Conservation (phyloP, 352 stramenopile species). For the Globisporangium irregulare region DNA sequence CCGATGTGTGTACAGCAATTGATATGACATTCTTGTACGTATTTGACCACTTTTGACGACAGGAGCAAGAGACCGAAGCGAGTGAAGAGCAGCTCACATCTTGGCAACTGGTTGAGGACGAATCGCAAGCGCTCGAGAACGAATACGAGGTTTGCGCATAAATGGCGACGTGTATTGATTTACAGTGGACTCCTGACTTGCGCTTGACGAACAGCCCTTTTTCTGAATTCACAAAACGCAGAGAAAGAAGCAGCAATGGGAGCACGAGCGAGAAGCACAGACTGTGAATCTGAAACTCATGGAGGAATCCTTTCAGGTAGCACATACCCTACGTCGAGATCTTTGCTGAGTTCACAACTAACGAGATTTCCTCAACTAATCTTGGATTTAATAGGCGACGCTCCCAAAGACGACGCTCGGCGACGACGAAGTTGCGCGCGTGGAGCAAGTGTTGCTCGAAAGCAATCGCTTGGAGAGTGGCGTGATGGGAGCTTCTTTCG, state of each 20-base stretch:
- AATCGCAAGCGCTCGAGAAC: background rate
- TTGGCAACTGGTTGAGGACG: background rate
- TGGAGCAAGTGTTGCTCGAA: conserved; percentile 14
- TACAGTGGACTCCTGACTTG: background rate
- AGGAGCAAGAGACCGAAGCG: conserved; percentile 11
- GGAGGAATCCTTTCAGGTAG: conserved; percentile 9
- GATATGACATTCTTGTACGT: background rate
- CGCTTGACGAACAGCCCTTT: background rate
- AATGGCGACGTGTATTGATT: background rate
- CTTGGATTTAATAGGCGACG: background rate
- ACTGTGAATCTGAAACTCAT: background rate
- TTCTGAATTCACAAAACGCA: background rate
- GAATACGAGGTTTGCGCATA: conserved; percentile 9
- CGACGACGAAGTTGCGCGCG: conserved; percentile 5
- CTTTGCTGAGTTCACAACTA: background rate
- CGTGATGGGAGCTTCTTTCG: conserved; percentile 13
- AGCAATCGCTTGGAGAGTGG: background rate
- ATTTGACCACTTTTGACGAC: background rate
- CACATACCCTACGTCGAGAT: background rate
- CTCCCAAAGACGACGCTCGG: conserved; percentile 10
- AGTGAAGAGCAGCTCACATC: background rate
- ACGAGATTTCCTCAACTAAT: background rate
- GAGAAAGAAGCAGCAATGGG: conserved; percentile 17
- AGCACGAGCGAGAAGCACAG: conserved; percentile 3
- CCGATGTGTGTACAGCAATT: no score